phyloP scores from a whole-genome alignment of 2,329 filamentous ascomycete genomes.

The Aspergillus pseudonomiae region DNA sequence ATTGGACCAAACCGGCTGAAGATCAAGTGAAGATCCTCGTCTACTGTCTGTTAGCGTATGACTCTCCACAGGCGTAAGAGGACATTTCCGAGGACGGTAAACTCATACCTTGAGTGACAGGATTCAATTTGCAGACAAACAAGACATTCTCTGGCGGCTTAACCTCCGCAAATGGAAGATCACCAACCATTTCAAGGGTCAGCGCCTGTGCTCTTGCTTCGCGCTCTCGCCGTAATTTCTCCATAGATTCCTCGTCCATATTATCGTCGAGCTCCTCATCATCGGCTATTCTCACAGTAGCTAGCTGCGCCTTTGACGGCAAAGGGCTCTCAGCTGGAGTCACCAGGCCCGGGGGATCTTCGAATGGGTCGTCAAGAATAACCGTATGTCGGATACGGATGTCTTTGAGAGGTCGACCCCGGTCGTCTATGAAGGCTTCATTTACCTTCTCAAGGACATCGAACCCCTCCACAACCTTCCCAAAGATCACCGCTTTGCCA shows the following conservation, averaged over 20 bases:
- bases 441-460: constrained; percentile 94
- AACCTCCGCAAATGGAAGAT: constrained; percentile 95
- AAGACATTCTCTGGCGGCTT: constrained; percentile 96
- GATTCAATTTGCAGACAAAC: constrained; percentile 98
- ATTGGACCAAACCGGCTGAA: constrained; percentile 97
- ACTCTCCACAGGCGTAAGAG: background rate
- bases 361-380: constrained; percentile 87
- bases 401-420: constrained; percentile 85
- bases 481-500: constrained; percentile 92
- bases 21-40: constrained; percentile 91
- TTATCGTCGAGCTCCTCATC: constrained; percentile 81
- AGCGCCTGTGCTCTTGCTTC: constrained; percentile 93
- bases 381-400: constrained; percentile 93
- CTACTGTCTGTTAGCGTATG: constrained; percentile 42
- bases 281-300: constrained; percentile 87
- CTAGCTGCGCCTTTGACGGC: constrained; percentile 81
- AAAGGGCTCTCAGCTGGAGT: constrained; percentile 79
- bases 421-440: constrained; percentile 80
- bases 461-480: constrained; percentile 93
- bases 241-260: constrained; percentile 77
- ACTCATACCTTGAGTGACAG: constrained; percentile 72
- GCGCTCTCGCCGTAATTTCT: constrained; percentile 79
- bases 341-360: constrained; percentile 74
- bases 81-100: constrained; percentile 2
- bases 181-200: constrained; percentile 96